Evolutionary conservation across 179 eudicot species (phyloP).

Genomic region (Silene noctiflora): DNA sequence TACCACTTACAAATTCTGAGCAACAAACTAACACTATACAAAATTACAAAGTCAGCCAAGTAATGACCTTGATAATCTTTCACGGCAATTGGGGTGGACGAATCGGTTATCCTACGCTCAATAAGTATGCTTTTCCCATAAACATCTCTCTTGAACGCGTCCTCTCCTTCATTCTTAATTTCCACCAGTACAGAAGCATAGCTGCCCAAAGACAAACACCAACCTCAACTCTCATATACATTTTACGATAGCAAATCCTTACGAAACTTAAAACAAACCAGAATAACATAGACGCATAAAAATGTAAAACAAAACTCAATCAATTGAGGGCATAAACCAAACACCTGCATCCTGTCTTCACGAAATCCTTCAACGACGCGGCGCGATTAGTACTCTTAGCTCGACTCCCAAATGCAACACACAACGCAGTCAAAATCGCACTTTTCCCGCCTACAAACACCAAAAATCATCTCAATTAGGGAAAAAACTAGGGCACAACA

Average conservation of each 20-base stretch:
- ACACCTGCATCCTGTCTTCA: slow-evolving; percentile 91
- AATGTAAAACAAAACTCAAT: background rate
- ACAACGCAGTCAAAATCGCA: slow-evolving; percentile 89
- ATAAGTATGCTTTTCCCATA: slow-evolving; percentile 76
- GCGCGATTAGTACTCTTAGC: slow-evolving; percentile 96
- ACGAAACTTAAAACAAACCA: background rate
- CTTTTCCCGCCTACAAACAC: slow-evolving; percentile 80
- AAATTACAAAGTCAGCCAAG: background rate
- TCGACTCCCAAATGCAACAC: slow-evolving; percentile 90
- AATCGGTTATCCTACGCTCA: slow-evolving; percentile 78
- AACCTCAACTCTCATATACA: background rate
- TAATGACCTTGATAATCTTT: slow-evolving; percentile 70
- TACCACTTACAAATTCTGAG: background rate
- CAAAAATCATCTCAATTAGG: slow-evolving; percentile 6
- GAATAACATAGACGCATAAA: background rate
- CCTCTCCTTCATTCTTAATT: slow-evolving; percentile 83
- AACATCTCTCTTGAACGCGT: slow-evolving; percentile 75
- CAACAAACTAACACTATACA: background rate
- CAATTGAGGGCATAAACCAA: background rate
- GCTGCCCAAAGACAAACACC: slow-evolving; percentile 37
- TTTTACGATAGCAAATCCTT: background rate
- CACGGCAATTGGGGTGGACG: slow-evolving; percentile 50
- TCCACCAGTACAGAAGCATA: slow-evolving; percentile 73
- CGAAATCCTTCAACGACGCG: slow-evolving; percentile 72
- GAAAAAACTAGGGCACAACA: slow-evolving; percentile 17